phyloP scores from a whole-genome alignment of 2,329 filamentous ascomycete genomes.

The Davidsoniella virescens region DNA sequence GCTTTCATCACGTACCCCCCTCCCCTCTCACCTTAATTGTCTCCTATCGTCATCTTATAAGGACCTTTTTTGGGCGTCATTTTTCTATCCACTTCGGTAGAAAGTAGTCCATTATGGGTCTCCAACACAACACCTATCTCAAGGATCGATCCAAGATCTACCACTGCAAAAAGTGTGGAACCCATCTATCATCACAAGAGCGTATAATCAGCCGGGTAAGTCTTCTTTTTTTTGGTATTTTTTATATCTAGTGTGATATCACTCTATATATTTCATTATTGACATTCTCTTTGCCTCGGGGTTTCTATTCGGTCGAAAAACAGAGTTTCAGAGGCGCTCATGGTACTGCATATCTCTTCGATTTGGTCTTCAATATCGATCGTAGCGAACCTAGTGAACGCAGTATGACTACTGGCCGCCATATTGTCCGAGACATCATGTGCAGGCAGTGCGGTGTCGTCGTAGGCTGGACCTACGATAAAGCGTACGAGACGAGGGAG shows the following conservation, averaged over 20 bases:
- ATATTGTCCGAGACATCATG: slow-evolving; percentile 82
- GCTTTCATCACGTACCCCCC: too few relatives aligned
- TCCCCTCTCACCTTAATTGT: too few relatives aligned
- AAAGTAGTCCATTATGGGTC: slow-evolving; percentile 47
- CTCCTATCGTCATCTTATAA: too few relatives aligned
- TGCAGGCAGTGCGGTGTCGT: slow-evolving; percentile 84
- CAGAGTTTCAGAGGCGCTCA: slow-evolving; percentile 98
- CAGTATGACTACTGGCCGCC: slow-evolving; percentile 93
- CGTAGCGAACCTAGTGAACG: slow-evolving; percentile 75
- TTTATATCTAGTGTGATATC: background rate
- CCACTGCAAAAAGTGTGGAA: slow-evolving; percentile 88
- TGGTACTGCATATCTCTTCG: slow-evolving; percentile 95
- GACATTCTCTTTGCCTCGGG: background rate
- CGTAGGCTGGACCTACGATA: slow-evolving; percentile 98
- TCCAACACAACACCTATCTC: slow-evolving; percentile 83
- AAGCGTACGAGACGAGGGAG: slow-evolving; percentile 78
- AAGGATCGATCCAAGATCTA: slow-evolving; percentile 66
- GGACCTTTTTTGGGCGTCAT: background rate
- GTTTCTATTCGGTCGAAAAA: background rate
- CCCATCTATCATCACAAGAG: slow-evolving; percentile 86
- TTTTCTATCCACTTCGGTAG: background rate
- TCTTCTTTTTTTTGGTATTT: slow-evolving; percentile 14
- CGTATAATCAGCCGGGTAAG: slow-evolving; percentile 87
- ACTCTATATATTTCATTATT: background rate
- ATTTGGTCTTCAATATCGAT: slow-evolving; percentile 80